Evolutionary conservation across 345 rosid species (phyloP), one percentile per base, ranked within the genome.

Genomic region (Eucalyptus cladocalyx): DNA sequence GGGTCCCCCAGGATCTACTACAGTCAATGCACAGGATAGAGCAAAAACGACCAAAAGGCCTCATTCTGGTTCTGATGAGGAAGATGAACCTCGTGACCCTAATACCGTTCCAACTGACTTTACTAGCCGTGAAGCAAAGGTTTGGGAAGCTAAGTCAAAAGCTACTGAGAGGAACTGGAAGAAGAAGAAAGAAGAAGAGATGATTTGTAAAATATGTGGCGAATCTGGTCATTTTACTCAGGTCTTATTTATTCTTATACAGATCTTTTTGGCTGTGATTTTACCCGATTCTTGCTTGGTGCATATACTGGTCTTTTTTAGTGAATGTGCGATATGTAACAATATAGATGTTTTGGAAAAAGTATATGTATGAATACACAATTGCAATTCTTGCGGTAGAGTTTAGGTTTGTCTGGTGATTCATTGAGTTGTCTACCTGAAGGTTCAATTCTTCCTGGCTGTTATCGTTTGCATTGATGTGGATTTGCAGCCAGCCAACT

Each of bases 131-230:
- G 99, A 98, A 88, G 99, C 99, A 43, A 98, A 98, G 94, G 96
- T 97, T 88, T 98, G 99, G 99, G 99, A 98, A 91, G 99, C 99
- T 86, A 98, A 98, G 88, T 98, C 99, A 9, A 98, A 96, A 92
- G 99, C 99, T 81, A 98, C 99, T 26, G 99, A 98, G 94, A 94
- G 99, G 92, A 98, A 95, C 87, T 98, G 99, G 99, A 98, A 98
- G 93, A 98, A 98, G 93, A 94, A 97, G 89, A 98, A 98, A 94
- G 99, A 98, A 93, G 99, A 98, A 90, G 99, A 98, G 93, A 94
- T 98, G 97, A 96, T 98, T 56, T 98, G 99, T 93, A 98, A 96
- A 92, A 94, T 98, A 43, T 98, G 99, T 87, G 99, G 99, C 32
- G 97, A 98, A 90, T 95, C 99, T 37, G 99, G 99, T 91, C 99